phyloP scores from a whole-genome alignment of 1,284 basidiomycete species.

The Leccinum subspadiceum region DNA sequence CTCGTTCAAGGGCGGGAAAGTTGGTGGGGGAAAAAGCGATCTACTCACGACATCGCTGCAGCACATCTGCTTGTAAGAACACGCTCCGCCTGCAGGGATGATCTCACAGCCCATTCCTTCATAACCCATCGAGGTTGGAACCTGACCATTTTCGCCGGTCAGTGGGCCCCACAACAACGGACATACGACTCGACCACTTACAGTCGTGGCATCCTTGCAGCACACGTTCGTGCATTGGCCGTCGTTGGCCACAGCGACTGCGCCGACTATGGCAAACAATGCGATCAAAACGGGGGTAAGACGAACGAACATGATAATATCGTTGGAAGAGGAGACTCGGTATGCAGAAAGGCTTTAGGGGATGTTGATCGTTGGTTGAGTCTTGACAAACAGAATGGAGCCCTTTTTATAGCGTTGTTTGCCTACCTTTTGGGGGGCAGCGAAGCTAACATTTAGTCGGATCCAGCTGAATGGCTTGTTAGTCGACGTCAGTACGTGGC shows the following conservation, averaged over 20 bases:
- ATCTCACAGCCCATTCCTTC: too few species aligned
- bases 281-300: not conserved
- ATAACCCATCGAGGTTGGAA: not conserved
- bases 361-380: not conserved
- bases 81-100: too few species aligned
- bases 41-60: too few species aligned
- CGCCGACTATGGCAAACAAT: not conserved
- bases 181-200: not conserved
- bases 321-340: not conserved
- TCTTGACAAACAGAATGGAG: not conserved
- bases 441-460: too few species aligned
- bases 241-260: not conserved
- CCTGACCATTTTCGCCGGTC: too few species aligned
- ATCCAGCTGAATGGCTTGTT: too few species aligned
- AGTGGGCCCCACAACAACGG: not conserved
- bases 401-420: too few species aligned
- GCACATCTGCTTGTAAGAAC: too few species aligned
- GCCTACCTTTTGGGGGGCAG: too few species aligned
- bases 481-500: too few species aligned
- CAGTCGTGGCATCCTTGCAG: not conserved
- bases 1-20: too few species aligned
- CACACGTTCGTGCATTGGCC: not conserved
- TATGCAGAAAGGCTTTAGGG: not conserved
- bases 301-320: slow-evolving; percentile 9
- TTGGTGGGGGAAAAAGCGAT: too few species aligned